Percentiles rank a stretch among this genome's conserved stretches.
phyloP scores from a whole-genome alignment of 1,284 basidiomycete species.

The Laetiporus sulphureus region DNA sequence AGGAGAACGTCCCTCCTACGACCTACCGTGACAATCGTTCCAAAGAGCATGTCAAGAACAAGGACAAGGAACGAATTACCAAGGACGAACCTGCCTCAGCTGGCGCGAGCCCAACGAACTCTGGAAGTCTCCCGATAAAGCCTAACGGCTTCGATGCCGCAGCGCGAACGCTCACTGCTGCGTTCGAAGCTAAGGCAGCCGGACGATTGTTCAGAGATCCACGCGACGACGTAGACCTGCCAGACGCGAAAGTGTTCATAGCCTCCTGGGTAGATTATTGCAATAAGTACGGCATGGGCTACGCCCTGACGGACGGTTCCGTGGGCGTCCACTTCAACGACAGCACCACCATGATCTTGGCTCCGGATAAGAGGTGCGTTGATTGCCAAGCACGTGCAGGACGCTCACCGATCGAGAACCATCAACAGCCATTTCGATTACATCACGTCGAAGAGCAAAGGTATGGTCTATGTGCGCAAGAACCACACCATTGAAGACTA shows the following conservation, averaged over 20 bases:
- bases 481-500: conserved; percentile 56
- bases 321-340: conserved; percentile 97
- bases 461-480: conserved; percentile 65
- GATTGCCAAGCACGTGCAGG: not conserved
- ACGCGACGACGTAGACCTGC: conserved; percentile 41
- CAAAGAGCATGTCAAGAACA: conserved; percentile 16
- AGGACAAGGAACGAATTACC: conserved; percentile 22
- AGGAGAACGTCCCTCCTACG: conserved; percentile 36
- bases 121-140: conserved; percentile 22
- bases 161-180: conserved; percentile 59
- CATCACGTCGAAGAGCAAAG: conserved; percentile 58
- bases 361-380: conserved; percentile 76
- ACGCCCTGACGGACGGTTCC: conserved; percentile 91
- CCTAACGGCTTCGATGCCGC: conserved; percentile 59
- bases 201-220: conserved; percentile 63
- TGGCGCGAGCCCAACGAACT: conserved; percentile 6
- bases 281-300: conserved; percentile 98
- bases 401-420: conserved; percentile 10
- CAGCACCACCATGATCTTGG: conserved; percentile 79
- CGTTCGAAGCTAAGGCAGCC: conserved; percentile 58
- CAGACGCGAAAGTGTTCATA: conserved; percentile 82
- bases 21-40: conserved; percentile 5
- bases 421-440: conserved; percentile 75
- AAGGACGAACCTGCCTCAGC: not conserved
- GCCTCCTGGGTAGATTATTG: conserved; percentile 98